Conservation (phyloP, 257 asterid genomes). For the Plectranthus barbatus region DNA sequence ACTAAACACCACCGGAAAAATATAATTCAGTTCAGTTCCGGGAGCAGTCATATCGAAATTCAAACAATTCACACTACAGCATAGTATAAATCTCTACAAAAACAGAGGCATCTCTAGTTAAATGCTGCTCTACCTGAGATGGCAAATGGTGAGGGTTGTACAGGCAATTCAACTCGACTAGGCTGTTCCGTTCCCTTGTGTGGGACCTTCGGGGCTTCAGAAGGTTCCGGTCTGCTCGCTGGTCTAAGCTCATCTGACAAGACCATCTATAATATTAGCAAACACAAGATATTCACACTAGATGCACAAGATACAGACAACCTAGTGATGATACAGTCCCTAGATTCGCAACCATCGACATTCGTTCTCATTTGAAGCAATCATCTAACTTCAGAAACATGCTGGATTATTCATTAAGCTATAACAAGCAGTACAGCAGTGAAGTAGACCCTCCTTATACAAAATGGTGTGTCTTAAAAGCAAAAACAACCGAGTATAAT, state of each 20-base stretch:
- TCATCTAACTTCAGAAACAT: neutral
- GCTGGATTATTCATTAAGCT: neutral
- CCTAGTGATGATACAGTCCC: neutral
- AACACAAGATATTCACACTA: neutral
- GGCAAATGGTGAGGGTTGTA: constrained; percentile 13
- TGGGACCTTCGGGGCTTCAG: constrained; percentile 9
- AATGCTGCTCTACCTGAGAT: constrained; percentile 30
- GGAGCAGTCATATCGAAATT: constrained; percentile 6
- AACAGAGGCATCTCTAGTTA: neutral
- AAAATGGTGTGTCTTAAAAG: neutral
- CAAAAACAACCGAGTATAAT: neutral
- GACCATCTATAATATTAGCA: constrained; percentile 12
- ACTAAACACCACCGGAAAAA: constrained; percentile 5
- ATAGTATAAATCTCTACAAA: neutral
- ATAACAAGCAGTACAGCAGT: neutral
- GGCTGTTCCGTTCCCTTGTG: constrained; percentile 17
- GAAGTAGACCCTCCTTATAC: neutral
- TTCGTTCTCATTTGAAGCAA: neutral
- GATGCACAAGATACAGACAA: constrained; percentile 1
- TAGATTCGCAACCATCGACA: neutral
- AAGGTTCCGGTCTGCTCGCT: constrained; percentile 4
- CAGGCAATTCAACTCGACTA: constrained; percentile 12
- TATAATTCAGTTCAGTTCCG: neutral
- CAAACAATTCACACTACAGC: neutral
- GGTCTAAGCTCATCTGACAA: constrained; percentile 13